Conservation (phyloP, 805 yeast species). For the Starmerella vaccinii region DNA sequence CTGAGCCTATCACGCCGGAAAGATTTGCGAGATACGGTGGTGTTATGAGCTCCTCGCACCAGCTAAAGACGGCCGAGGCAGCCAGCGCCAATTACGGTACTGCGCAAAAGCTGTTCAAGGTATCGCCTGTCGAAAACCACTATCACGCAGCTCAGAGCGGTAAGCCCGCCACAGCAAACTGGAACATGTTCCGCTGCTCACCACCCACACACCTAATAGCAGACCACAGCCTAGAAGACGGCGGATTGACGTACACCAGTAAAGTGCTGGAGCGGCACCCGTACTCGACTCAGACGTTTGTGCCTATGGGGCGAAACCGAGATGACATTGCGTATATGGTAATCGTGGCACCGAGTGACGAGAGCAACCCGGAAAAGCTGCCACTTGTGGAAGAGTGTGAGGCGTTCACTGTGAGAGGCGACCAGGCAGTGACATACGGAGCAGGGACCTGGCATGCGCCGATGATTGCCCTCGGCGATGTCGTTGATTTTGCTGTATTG, state of each 20-base stretch:
- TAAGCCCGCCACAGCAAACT: constrained; percentile 45
- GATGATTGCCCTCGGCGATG: constrained; percentile 69
- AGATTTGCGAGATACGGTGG: constrained; percentile 62
- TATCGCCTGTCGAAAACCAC: constrained; percentile 44
- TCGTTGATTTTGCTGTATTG: constrained; percentile 76
- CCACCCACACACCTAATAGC: constrained; percentile 56
- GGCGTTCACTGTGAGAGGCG: constrained; percentile 70
- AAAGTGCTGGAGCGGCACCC: constrained; percentile 87
- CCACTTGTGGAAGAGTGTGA: constrained; percentile 46
- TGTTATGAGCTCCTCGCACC: constrained; percentile 68
- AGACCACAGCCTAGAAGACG: constrained; percentile 12
- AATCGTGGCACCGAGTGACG: constrained; percentile 50
- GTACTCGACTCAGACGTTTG: constrained; percentile 72
- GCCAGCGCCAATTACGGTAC: constrained; percentile 86
- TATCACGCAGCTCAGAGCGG: background rate
- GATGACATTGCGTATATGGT: constrained; percentile 54
- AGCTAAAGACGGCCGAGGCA: constrained; percentile 39
- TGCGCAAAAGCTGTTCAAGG: constrained; percentile 64
- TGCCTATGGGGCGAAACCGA: constrained; percentile 70
- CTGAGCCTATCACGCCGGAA: constrained; percentile 55
- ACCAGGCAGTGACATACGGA: constrained; percentile 84
- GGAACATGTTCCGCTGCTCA: constrained; percentile 75
- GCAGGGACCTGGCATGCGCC: constrained; percentile 91
- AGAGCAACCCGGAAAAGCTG: constrained; percentile 27
- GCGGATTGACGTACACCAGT: constrained; percentile 36